Evolutionary conservation across 1,139 yeast species (phyloP).

Genomic region (Magnusiomyces paraingens): DNA sequence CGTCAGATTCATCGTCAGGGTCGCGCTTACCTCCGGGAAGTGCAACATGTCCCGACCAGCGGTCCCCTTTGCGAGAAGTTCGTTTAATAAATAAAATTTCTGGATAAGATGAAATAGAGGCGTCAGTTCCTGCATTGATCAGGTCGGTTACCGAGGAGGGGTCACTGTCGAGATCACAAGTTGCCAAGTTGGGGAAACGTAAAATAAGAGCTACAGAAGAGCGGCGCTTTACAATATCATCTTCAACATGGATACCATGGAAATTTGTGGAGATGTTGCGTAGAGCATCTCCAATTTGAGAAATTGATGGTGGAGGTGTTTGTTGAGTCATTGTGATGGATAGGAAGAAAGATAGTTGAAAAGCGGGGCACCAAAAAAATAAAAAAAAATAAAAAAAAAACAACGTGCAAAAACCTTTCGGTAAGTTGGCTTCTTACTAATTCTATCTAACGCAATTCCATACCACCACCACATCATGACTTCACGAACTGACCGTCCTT

Average conservation of each 20-base stretch:
- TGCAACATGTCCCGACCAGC: constrained; percentile 41
- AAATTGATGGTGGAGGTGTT: not conserved
- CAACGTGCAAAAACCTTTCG: not conserved
- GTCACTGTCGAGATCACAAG: not conserved
- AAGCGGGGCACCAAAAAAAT: not conserved
- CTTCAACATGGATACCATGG: constrained; percentile 18
- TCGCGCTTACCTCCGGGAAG: constrained; percentile 39
- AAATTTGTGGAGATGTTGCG: constrained; percentile 14
- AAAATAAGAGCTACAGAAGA: constrained; percentile 25
- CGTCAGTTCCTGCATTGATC: not conserved
- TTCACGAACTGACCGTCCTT: constrained; percentile 22
- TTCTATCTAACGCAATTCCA: too few species aligned
- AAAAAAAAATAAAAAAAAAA: not conserved
- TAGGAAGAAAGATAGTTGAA: not conserved
- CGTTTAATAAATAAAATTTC: constrained; percentile 36
- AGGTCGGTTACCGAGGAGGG: not conserved
- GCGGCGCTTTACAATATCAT: constrained; percentile 19
- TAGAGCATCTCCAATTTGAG: constrained; percentile 18
- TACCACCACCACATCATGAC: not conserved
- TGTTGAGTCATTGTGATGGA: not conserved
- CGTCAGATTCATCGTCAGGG: constrained; percentile 31
- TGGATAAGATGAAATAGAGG: constrained; percentile 13
- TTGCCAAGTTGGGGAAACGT: constrained; percentile 19
- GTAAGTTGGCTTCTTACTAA: too few species aligned
- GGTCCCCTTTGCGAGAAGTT: constrained; percentile 31